Percentiles rank a stretch among this genome's conserved stretches.
phyloP scores from a whole-genome alignment of 2,329 filamentous ascomycete genomes.

The Zarea fungicola region DNA sequence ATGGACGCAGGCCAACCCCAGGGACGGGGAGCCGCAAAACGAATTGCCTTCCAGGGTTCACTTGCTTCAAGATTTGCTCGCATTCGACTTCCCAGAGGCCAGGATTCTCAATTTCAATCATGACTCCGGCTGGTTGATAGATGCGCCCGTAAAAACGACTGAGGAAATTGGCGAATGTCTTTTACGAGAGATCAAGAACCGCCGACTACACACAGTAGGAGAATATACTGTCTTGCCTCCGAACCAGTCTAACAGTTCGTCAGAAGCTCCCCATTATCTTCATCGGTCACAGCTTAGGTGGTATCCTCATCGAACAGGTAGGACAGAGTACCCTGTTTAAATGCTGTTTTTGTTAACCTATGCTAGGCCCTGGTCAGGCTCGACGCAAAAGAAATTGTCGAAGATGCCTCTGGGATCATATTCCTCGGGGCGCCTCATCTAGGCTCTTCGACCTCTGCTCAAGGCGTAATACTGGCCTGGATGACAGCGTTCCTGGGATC shows the following conservation, averaged over 20 bases:
- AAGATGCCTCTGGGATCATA: conserved; percentile 16
- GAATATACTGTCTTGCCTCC: neutral
- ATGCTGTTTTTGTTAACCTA: neutral
- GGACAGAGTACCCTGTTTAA: neutral
- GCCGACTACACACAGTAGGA: neutral
- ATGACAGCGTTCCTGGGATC: conserved; percentile 15
- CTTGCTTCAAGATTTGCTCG: conserved; percentile 16
- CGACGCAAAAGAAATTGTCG: conserved; percentile 5
- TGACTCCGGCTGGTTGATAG: conserved; percentile 20
- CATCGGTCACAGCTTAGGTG: conserved; percentile 20
- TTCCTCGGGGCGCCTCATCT: conserved; percentile 18
- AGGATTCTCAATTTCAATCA: conserved; percentile 18
- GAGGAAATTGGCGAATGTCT: conserved; percentile 16
- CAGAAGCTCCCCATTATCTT: conserved; percentile 19
- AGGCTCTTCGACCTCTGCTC: conserved; percentile 12
- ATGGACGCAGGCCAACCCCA: conserved; percentile 6
- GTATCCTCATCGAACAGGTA: conserved; percentile 20
- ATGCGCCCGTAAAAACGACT: conserved; percentile 17
- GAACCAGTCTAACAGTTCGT: neutral
- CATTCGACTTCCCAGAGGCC: conserved; percentile 16
- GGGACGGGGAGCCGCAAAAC: neutral
- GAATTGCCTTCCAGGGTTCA: conserved; percentile 1
- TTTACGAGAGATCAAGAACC: conserved; percentile 5
- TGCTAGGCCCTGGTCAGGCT: conserved; percentile 8
- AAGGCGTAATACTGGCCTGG: conserved; percentile 6